Evolutionary conservation across 257 asterid genomes (phyloP).

Genomic region (Leptodermis oblonga): DNA sequence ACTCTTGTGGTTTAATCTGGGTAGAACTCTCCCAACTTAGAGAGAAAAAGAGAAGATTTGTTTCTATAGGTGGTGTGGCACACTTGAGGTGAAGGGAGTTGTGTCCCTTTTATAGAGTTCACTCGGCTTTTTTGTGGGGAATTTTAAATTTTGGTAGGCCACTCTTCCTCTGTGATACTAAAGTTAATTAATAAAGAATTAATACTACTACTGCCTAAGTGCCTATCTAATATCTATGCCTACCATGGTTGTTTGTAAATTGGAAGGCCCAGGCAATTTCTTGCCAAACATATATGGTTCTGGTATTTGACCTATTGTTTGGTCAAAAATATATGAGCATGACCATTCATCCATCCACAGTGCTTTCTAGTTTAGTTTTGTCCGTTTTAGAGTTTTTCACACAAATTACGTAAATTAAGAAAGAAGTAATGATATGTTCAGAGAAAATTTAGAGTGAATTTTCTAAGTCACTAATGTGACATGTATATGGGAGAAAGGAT

Average conservation of each 20-base stretch:
- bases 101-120: slow-evolving; percentile 12
- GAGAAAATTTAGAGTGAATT: no score
- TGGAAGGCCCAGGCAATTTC: neutral
- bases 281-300: neutral
- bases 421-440: no score
- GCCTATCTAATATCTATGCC: neutral
- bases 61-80: neutral
- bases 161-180: neutral
- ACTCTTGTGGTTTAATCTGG: no score
- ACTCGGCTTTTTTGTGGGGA: neutral
- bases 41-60: neutral
- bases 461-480: no score
- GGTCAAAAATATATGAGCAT: neutral
- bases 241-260: no score
- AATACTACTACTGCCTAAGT: neutral
- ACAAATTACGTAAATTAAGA: no score
- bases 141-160: neutral
- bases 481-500: no score
- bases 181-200: neutral
- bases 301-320: neutral
- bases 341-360: no score
- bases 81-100: neutral
- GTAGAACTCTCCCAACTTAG: no score
- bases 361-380: no score
- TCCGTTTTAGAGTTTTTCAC: no score